Conservation (phyloP, 2,329 filamentous ascomycete genomes). For the Exophiala phaeomuriformis region DNA sequence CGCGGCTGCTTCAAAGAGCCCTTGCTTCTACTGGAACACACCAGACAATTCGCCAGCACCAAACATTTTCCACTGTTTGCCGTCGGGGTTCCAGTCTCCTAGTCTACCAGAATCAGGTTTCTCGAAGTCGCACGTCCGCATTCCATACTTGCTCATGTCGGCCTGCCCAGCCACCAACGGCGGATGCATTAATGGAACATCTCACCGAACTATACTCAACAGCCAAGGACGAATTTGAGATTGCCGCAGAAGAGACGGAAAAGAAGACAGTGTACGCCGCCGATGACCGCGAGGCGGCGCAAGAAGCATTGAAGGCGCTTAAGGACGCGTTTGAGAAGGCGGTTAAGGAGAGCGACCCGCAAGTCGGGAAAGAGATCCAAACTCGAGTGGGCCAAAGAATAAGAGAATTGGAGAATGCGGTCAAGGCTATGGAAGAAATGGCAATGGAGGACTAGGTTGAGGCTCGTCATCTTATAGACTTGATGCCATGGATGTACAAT, state of each 20-base stretch:
- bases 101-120: too few relatives aligned
- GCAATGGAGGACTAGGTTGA: slow-evolving; percentile 39
- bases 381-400: slow-evolving; percentile 46
- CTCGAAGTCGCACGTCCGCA: background rate
- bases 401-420: slow-evolving; percentile 47
- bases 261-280: slow-evolving; percentile 51
- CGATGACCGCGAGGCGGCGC: slow-evolving; percentile 47
- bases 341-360: slow-evolving; percentile 36
- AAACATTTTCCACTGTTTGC: background rate
- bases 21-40: background rate
- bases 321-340: slow-evolving; percentile 42
- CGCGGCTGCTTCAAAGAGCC: background rate
- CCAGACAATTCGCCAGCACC: background rate
- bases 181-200: slow-evolving; percentile 27
- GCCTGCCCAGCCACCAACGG: slow-evolving; percentile 20
- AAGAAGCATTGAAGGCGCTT: slow-evolving; percentile 46
- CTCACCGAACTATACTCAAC: slow-evolving; percentile 28
- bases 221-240: slow-evolving; percentile 32
- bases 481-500: too few relatives aligned
- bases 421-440: slow-evolving; percentile 46
- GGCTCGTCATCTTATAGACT: background rate
- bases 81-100: background rate
- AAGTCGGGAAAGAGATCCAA: slow-evolving; percentile 45
- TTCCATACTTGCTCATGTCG: slow-evolving; percentile 15
- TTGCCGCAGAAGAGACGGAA: slow-evolving; percentile 41